Conservation (phyloP, 306 rosid genomes). For the Malus fusca region DNA sequence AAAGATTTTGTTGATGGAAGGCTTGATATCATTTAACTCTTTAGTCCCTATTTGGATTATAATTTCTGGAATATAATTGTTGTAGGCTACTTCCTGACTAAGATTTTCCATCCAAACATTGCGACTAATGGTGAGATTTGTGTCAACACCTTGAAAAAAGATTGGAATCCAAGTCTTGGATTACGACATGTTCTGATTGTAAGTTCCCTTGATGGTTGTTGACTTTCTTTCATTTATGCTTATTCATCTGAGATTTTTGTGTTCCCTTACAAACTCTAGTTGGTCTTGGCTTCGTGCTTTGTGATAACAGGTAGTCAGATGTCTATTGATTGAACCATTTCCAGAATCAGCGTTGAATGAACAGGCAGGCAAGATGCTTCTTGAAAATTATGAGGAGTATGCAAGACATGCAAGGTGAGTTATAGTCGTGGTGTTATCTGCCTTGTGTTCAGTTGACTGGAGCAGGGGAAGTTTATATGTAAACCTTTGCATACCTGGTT, state of each 20-base stretch:
- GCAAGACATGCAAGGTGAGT: slow-evolving; percentile 96
- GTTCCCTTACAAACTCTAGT: slow-evolving; percentile 7
- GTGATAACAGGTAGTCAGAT: slow-evolving; percentile 79
- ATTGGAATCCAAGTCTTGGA: slow-evolving; percentile 97
- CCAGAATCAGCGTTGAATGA: slow-evolving; percentile 98
- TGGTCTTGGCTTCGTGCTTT: slow-evolving; percentile 1
- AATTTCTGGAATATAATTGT: slow-evolving; percentile 15
- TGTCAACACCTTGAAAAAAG: slow-evolving; percentile 92
- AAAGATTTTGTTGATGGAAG: neutral
- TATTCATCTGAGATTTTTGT: neutral
- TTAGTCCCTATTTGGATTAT: neutral
- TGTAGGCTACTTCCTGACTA: slow-evolving; percentile 84
- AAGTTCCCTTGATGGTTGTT: slow-evolving; percentile 19
- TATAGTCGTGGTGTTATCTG: slow-evolving; percentile 1
- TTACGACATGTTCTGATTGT: slow-evolving; percentile 86
- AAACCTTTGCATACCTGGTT: neutral
- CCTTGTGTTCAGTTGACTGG: neutral
- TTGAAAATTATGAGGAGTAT: slow-evolving; percentile 90
- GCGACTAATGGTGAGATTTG: slow-evolving; percentile 90
- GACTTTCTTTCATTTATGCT: neutral
- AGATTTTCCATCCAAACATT: slow-evolving; percentile 92
- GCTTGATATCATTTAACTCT: neutral
- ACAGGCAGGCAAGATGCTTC: slow-evolving; percentile 90
- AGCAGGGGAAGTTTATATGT: neutral
- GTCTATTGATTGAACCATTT: slow-evolving; percentile 96